Evolutionary conservation across 2,329 filamentous ascomycete species (phyloP), one percentile per base, ranked within the genome.

Genomic region (Dactylellina drechsleri): DNA sequence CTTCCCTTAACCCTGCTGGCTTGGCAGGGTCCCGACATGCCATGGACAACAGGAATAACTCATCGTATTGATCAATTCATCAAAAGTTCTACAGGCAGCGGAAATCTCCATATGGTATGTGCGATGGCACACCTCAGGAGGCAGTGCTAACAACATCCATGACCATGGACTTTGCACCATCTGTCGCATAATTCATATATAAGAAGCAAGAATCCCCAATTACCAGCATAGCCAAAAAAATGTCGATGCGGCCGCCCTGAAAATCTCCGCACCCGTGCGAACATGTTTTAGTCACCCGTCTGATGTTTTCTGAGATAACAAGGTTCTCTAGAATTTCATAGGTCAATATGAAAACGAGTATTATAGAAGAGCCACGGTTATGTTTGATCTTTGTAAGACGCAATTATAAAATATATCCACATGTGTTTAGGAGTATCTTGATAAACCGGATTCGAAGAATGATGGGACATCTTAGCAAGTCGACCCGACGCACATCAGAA

Each of bases 1-100:
- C 16, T 70, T 50, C 58, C 47, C 66, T 40, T 62, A 50, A 50
- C 53, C 57, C 65, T 47, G 31, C 36, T 61, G 47, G 57, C 57
- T 60, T 60, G 57, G 57, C 57, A 20, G 18, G 5, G 47, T n/a
- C 26, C 57, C 50, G 16, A 6, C 10, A 6, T n/a, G 18, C 41
- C 66, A 43, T 57, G 57, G 41, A 61, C 36, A 26, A 49, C 23
- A 57, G 57, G 57, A 62, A 68, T 47, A 23, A 45, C 28, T 47
- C 65, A 60, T 49, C 23, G 57, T 41, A 57, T 70, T 57, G 49
- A 68, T 61, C 23, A 23, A 18, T 23, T 23, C 16, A 45, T 16
- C 1, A 70, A 62, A 49, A 41, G 23, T 23, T 45, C 23, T n/a
- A 26, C 40, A 57, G 23, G 26, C 18, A 31, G 31, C 50, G 28